Base-by-base conservation (phyloP, 768 basidiomycete species). In the Mycena latifolia region DNA sequence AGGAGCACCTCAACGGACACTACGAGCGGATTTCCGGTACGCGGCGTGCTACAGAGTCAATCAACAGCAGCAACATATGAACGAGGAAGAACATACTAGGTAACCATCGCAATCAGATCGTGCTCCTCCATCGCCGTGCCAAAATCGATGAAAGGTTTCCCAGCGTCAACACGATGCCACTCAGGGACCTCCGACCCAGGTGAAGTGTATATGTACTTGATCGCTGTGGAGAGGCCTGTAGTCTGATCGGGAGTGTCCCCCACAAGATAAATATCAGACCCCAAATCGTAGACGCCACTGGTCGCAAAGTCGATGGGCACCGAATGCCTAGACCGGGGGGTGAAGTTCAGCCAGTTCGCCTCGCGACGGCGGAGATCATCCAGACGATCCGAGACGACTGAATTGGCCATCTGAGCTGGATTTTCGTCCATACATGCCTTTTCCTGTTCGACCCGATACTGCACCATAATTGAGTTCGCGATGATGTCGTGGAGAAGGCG, bases 21-120 rank as follows among this genome's bases (percentile, higher is more conserved):
- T 54, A 65, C 24, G 3, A 12, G 37, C 6, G 55, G 14, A 43
- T 57, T 22, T 3, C 10, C 25, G 28, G 14, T 9, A 7, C 43
- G 46, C 9, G n/a, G 25, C 20, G 63, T 59, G 22, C 63, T 65
- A 18, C 14, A 6, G 9, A 39, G 20, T 17, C 8, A n/a, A 18
- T 9, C 11, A 39, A 9, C 37, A 12, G 17, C 15, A 14, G 10
- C 17, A 33, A 41, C 8, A 24, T 41, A 22, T 33, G 2, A 8
- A 55, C 15, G 6, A 33, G 20, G 11, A 14, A 20, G 20, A 18
- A 58, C 64, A 6, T 39, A 63, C 61, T 50, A 63, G 14, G 62
- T 69, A 11, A 58, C 59, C 15, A 69, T 46, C 8, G 63, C 67
- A 35, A 69, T 69, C 4, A 69, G 59, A 47, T 69, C 63, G 35